phyloP scores from a whole-genome alignment of 192 early-diverging fungal genomes.

The Helicostylum pulchrum region DNA sequence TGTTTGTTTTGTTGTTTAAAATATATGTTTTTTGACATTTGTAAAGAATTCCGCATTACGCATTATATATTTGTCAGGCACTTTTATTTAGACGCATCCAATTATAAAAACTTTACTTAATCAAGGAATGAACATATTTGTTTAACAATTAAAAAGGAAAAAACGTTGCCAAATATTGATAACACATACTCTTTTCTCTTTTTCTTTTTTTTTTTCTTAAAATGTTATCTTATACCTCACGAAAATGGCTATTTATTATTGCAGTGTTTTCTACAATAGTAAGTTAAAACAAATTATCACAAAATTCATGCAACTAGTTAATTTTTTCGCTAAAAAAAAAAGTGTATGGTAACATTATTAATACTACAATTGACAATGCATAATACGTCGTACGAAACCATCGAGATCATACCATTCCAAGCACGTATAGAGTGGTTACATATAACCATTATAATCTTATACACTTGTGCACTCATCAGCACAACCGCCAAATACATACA shows the following conservation, averaged over 20 bases:
- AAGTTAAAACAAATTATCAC: background rate
- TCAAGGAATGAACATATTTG: background rate
- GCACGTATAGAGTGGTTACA: constrained; percentile 4
- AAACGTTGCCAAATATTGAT: background rate
- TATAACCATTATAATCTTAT: background rate
- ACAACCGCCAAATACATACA: constrained; percentile 1
- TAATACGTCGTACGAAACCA: background rate
- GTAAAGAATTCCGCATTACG: background rate
- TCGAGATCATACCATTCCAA: background rate
- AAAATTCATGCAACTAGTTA: background rate
- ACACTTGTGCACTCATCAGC: background rate
- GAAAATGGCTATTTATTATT: background rate
- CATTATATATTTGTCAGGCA: too few relatives aligned
- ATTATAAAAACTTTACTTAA: too few relatives aligned
- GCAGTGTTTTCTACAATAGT: background rate
- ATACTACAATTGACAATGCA: constrained; percentile 1
- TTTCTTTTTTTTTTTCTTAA: background rate
- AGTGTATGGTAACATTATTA: background rate
- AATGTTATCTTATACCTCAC: background rate
- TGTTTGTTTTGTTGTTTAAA: background rate
- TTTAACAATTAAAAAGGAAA: too few relatives aligned
- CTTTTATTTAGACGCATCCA: too few relatives aligned
- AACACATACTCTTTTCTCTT: background rate
- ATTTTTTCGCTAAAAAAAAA: background rate
- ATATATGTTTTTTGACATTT: background rate